phyloP scores from a whole-genome alignment of 495 filamentous ascomycete species.

The Trichoderma asperelloides region DNA sequence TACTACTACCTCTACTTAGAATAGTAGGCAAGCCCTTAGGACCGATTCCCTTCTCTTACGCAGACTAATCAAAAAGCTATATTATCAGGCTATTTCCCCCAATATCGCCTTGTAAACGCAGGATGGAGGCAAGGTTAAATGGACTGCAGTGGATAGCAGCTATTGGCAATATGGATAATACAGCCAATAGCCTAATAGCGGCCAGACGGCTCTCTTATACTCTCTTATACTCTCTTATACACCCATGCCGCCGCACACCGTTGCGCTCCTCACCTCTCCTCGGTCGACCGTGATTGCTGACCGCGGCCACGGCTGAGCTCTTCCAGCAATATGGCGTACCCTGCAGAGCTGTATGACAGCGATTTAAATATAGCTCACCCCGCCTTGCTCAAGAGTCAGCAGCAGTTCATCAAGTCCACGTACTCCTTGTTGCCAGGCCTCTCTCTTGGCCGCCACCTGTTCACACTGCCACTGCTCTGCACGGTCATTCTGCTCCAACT shows the following conservation, averaged over 20 bases:
- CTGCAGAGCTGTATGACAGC: not conserved
- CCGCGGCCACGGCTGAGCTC: not conserved
- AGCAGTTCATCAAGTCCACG: not conserved
- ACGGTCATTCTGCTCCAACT: not conserved
- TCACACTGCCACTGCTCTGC: not conserved
- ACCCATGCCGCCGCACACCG: too few relatives aligned
- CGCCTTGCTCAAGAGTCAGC: not conserved
- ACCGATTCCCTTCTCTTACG: too few relatives aligned
- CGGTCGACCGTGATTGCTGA: not conserved
- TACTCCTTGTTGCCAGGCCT: not conserved
- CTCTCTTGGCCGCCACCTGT: not conserved
- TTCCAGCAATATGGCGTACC: not conserved
- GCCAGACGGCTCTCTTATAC: too few relatives aligned
- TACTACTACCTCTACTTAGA: too few relatives aligned
- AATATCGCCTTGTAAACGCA: too few relatives aligned
- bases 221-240: too few relatives aligned
- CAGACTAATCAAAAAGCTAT: too few relatives aligned
- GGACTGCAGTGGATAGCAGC: not conserved
- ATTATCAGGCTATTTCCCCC: too few relatives aligned
- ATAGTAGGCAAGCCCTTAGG: too few relatives aligned
- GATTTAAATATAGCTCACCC: not conserved
- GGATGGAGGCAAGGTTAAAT: too few relatives aligned
- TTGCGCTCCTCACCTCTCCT: too few relatives aligned
- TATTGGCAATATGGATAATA: not conserved
- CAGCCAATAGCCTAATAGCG: slow-evolving; percentile 1